Evolutionary conservation across 805 yeast species (phyloP).

Genomic region (Hanseniaspora guilliermondii): DNA sequence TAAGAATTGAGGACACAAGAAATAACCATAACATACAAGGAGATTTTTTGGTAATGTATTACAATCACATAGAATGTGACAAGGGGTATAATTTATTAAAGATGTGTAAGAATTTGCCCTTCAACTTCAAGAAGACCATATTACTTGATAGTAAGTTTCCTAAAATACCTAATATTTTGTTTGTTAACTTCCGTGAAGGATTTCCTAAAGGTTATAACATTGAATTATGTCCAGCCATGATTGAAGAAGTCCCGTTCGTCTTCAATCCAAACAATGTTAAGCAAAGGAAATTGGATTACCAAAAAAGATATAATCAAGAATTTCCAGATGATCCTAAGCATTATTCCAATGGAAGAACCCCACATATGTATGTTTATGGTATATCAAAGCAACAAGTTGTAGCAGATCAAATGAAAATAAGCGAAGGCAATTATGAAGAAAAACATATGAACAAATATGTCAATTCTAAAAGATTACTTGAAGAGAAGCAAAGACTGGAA

Average conservation of each 20-base stretch:
- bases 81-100: constrained; percentile 2
- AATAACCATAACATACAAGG: constrained; percentile 10
- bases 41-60: constrained; percentile 4
- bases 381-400: constrained; percentile 7
- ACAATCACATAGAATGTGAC: constrained; percentile 7
- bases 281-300: constrained; percentile 6
- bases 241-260: constrained; percentile 26
- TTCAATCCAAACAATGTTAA: constrained; percentile 2
- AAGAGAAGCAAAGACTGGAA: constrained; percentile 8
- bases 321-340: constrained; percentile 12
- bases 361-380: constrained; percentile 12
- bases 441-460: background rate
- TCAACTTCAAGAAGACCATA: constrained; percentile 4
- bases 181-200: constrained; percentile 22
- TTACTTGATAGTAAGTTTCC: constrained; percentile 13
- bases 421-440: background rate
- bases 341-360: constrained; percentile 7
- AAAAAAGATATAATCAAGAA: constrained; percentile 4
- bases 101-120: constrained; percentile 6
- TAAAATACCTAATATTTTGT: constrained; percentile 13
- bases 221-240: constrained; percentile 28
- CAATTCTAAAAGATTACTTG: constrained; percentile 3
- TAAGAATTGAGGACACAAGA: constrained; percentile 39
- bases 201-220: constrained; percentile 25
- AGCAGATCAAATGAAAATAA: background rate